Conservation (phyloP, 2,329 filamentous ascomycete species). For the Arthroderma sp. region DNA sequence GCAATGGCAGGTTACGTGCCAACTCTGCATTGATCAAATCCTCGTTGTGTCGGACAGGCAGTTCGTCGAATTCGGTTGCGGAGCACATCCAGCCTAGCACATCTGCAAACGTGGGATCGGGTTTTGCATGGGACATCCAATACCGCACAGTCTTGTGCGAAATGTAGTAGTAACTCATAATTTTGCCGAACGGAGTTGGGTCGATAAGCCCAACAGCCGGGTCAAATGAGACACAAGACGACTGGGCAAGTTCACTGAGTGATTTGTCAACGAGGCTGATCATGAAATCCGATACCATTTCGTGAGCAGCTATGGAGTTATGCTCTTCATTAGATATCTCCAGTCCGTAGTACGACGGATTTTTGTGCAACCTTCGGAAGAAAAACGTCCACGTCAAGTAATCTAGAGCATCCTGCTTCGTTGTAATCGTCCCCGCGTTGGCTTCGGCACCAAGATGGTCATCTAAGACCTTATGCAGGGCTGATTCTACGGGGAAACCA, state of each 20-base stretch:
- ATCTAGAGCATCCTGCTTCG: constrained; percentile 93
- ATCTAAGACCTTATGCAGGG: constrained; percentile 87
- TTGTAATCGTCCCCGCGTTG: constrained; percentile 79
- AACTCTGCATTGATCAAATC: constrained; percentile 92
- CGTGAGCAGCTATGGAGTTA: constrained; percentile 72
- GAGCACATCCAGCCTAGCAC: constrained; percentile 84
- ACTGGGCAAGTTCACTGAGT: constrained; percentile 66
- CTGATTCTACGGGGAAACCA: constrained; percentile 93
- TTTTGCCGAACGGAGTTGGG: constrained; percentile 82
- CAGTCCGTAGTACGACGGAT: constrained; percentile 93
- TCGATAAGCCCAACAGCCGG: constrained; percentile 75
- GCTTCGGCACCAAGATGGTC: constrained; percentile 95
- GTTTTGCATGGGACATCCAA: constrained; percentile 62
- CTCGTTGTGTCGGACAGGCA: constrained; percentile 95
- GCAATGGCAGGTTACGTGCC: constrained; percentile 64
- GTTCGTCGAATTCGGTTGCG: constrained; percentile 91
- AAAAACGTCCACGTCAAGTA: constrained; percentile 99
- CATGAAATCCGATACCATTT: constrained; percentile 88
- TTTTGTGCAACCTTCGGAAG: constrained; percentile 93
- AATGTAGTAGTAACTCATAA: constrained; percentile 98
- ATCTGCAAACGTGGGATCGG: constrained; percentile 63
- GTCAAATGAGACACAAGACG: constrained; percentile 69
- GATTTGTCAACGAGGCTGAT: constrained; percentile 82
- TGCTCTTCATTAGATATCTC: constrained; percentile 89
- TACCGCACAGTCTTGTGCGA: constrained; percentile 89